Evolutionary conservation across 1,139 yeast species (phyloP), one percentile per base, ranked within the genome.

Genomic region (Saccharomyces hybrid): DNA sequence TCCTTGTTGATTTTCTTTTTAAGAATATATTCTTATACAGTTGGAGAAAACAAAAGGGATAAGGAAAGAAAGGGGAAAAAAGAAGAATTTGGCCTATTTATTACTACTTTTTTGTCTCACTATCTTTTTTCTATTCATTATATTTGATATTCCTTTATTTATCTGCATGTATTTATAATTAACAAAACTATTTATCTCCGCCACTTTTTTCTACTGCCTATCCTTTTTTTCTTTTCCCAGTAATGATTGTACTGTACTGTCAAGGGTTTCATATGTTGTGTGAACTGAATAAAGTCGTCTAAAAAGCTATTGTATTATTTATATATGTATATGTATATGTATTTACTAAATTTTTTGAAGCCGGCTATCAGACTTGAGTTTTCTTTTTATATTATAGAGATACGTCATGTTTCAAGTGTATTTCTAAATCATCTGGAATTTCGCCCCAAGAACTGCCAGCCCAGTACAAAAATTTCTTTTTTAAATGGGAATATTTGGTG

Each of bases 371-470:
- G 4, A 24, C 16, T 9, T 19, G 3, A 7, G 21, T 16, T 38
- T 38, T 21, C 21, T 21, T 24, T 27, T 14, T 12, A 24, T 26
- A 27, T 16, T 38, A 27, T 26, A 49, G n/a, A 12, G 29, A 38
- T n/a, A 11, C 34, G 24, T 27, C 19, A 11, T 46, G 48, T 24
- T 26, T 19, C 51, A 70, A 55, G 19, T 58, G 51, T 0, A 52
- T 50, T 8, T 56, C 51, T 50, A 78, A 64, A 54, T 78, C 82
- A 60, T 78, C 79, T 1, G 82, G 82, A 4, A 76, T 63, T 2
- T 53, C 59, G 5, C 58, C 54, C 81, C 81, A 78, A 11, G 56
- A 51, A 11, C 60, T 59, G 7, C 51, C 51, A 1, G 61, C 59
- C 75, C 75, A 73, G 21, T 55, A 46, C 2, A 57, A 31, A 60